phyloP scores from a whole-genome alignment of 371 early-diverging fungal species.

The Chytridium lagenaria region DNA sequence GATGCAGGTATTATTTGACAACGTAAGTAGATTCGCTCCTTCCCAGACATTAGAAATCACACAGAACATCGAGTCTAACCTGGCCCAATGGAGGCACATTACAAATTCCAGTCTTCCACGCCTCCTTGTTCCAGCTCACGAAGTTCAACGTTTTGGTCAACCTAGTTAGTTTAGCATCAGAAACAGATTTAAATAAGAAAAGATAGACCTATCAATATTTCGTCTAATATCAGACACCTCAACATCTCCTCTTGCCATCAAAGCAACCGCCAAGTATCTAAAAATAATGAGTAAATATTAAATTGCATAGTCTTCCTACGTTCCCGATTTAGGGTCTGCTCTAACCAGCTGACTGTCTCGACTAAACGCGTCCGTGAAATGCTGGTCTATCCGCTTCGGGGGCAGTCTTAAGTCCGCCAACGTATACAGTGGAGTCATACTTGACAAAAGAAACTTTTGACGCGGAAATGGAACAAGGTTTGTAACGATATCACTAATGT shows the following conservation, averaged over 20 bases:
- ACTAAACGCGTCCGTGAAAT: constrained; percentile 67
- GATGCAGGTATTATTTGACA: constrained; percentile 58
- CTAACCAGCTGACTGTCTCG: constrained; percentile 67
- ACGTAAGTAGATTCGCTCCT: constrained; percentile 49
- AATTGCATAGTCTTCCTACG: constrained; percentile 43
- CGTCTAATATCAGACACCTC: constrained; percentile 58
- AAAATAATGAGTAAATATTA: background rate
- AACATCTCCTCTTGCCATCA: constrained; percentile 55
- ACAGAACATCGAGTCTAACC: constrained; percentile 24
- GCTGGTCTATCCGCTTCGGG: constrained; percentile 57
- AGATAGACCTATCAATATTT: constrained; percentile 54
- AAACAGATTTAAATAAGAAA: background rate
- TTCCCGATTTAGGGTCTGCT: constrained; percentile 61
- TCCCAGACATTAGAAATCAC: background rate
- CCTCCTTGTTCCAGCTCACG: constrained; percentile 57
- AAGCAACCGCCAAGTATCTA: constrained; percentile 59
- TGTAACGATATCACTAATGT: constrained; percentile 76
- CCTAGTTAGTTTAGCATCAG: background rate
- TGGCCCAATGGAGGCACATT: constrained; percentile 51
- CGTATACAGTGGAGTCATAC: constrained; percentile 55
- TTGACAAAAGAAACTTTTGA: constrained; percentile 53
- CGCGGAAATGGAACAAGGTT: constrained; percentile 79
- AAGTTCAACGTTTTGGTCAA: constrained; percentile 44
- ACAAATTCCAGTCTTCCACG: constrained; percentile 66
- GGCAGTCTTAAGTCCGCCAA: constrained; percentile 41